Percentiles rank a stretch among this genome's conserved stretches.
Conservation (phyloP, 2,329 filamentous ascomycete species). For the Stagonosporopsis cucurbitacearum region DNA sequence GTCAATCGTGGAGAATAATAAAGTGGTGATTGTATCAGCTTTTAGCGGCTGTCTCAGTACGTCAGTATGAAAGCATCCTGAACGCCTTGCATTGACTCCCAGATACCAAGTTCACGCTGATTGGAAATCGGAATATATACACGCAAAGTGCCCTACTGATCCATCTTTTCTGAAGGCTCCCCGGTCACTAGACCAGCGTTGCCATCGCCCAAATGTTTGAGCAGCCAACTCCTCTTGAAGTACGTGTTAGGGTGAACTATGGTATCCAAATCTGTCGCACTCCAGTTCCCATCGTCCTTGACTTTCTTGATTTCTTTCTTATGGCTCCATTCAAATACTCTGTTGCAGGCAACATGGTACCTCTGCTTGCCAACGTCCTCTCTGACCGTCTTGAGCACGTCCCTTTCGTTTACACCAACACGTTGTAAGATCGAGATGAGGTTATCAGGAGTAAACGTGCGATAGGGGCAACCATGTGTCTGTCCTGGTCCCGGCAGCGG, state of each 20-base stretch:
- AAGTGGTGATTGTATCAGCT: neutral
- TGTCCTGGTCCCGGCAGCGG: constrained; percentile 86
- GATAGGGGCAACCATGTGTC: constrained; percentile 93
- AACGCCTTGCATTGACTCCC: neutral
- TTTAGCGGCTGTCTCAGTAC: neutral
- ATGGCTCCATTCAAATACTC: constrained; percentile 90
- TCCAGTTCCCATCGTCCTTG: constrained; percentile 57
- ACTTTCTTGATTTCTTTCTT: constrained; percentile 63
- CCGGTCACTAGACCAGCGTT: constrained; percentile 41
- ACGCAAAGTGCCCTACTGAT: constrained; percentile 31
- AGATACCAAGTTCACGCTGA: neutral
- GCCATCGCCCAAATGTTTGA: constrained; percentile 74
- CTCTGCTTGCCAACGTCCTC: constrained; percentile 89
- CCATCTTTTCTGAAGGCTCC: constrained; percentile 40
- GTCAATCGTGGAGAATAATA: neutral
- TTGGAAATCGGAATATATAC: neutral
- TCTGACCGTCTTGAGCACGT: constrained; percentile 78
- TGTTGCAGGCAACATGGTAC: constrained; percentile 94
- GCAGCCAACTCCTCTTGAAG: constrained; percentile 90
- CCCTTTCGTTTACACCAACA: constrained; percentile 79
- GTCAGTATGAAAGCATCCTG: neutral
- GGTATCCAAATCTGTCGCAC: constrained; percentile 80
- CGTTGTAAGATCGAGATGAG: constrained; percentile 76
- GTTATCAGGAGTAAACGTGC: constrained; percentile 90
- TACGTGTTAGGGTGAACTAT: constrained; percentile 98